Base-by-base conservation (phyloP, 192 early-diverging fungal genomes). In the Coemansia sp. region DNA sequence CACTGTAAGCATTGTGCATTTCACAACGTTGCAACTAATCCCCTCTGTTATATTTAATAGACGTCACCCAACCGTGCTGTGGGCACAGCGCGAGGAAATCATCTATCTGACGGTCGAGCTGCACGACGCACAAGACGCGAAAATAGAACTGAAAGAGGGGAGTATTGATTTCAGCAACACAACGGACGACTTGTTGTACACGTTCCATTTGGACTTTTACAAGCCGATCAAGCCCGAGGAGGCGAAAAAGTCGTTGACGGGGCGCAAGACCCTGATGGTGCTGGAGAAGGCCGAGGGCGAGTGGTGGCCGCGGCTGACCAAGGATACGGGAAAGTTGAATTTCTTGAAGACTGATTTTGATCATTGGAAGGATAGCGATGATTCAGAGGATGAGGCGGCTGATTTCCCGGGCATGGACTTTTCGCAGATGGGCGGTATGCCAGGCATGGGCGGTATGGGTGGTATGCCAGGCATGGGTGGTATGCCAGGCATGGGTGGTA, bases 261-360 rank as follows among this genome's bases (percentile, higher is more conserved):
- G 85, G 9, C 90, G 93, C 58, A 74, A 87, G 57, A 69, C 91
- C 23, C 52, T 82, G 21, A 68, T 96, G 67, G 72, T 88, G 9
- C 77, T 98, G 58, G 82, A 84, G 52, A 97, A 97, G 81, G 85
- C 84, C 63, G 84, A 89, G 57, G 79, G 83, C 59, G 55, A 59
- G 24, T 95, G 89, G 84, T 98, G 95, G 95, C 88, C 91, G 17
- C 88, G 92, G 56, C 82, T 98, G 69, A 85, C 83, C 57, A 88
- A 93, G 82, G 86, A 81, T 14, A 71, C 62, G 27, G 68, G 4
- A 8, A 92, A 89, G 77, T 72, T 78, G 55, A 83, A 86, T 72
- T 98, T 85, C 56, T 63, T 98, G 57, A 94, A 94, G 84, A 93
- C 92, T 6, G 94, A 98, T 70, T 98, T 98, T 72, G 65, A 85